These are phyloP conservation scores for Flaveria sonorensis DNA, from an alignment of 129 eudicot species.

Conservation along the genomic window DNA sequence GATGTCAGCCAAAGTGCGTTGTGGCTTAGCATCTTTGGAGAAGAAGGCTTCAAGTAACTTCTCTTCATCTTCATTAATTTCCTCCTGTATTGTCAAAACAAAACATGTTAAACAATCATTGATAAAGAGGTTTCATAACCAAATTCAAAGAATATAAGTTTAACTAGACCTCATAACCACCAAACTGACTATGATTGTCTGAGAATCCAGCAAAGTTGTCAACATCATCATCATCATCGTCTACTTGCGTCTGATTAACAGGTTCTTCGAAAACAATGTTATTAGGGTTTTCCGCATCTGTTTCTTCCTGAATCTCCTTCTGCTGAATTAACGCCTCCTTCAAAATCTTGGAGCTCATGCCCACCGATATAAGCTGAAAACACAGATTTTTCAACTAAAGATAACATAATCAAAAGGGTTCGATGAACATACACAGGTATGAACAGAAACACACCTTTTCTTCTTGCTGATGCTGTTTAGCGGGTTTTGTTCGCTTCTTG, in stretches of 20 bases:
- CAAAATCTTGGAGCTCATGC: conserved; percentile 78
- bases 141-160: background rate
- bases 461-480: conserved; percentile 63
- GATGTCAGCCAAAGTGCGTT: conserved; percentile 74
- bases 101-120: background rate
- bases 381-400: background rate
- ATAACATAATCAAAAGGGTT: too few species aligned
- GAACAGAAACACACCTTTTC: conserved; percentile 32
- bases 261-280: conserved; percentile 43
- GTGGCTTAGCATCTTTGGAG: conserved; percentile 56
- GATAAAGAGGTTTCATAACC: too few species aligned
- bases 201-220: conserved; percentile 71
- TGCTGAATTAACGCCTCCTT: conserved; percentile 85
- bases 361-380: conserved; percentile 58
- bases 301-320: conserved; percentile 75
- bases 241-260: conserved; percentile 35
- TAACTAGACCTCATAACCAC: conserved; percentile 53
- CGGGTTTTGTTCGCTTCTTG: conserved; percentile 55
- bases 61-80: conserved; percentile 80
- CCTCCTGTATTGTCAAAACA: conserved; percentile 46
- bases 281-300: conserved; percentile 46
- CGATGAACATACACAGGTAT: too few species aligned
- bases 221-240: conserved; percentile 60
- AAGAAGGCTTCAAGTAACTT: conserved; percentile 76
- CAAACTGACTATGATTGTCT: conserved; percentile 73